Percentiles rank a stretch among this genome's conserved stretches.
Evolutionary conservation across 805 yeast genomes (phyloP).

Genomic region (Yarrowia keelungensis): DNA sequence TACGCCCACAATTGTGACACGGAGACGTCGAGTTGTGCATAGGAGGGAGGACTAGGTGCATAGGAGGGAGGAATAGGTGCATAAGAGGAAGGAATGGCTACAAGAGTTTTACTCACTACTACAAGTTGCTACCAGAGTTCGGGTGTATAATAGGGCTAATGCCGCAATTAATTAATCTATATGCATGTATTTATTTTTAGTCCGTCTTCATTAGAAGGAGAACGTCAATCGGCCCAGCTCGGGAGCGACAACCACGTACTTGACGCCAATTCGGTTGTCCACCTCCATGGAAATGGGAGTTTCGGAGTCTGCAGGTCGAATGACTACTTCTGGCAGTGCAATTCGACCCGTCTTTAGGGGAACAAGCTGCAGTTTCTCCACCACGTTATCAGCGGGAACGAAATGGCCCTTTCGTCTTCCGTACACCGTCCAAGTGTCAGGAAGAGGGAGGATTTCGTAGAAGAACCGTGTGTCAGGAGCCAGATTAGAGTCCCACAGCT

Average conservation of each 20-base stretch:
- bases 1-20: neutral
- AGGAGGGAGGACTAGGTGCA: neutral
- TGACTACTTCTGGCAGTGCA: slow-evolving; percentile 66
- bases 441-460: slow-evolving; percentile 58
- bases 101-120: neutral
- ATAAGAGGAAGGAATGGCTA: too few species aligned
- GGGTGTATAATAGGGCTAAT: neutral
- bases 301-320: slow-evolving; percentile 49
- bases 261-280: slow-evolving; percentile 71
- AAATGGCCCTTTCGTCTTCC: slow-evolving; percentile 70
- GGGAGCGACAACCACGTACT: slow-evolving; percentile 73
- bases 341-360: slow-evolving; percentile 82
- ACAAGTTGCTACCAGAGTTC: neutral
- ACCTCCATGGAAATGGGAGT: slow-evolving; percentile 57
- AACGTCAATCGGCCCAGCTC: slow-evolving; percentile 68
- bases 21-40: neutral
- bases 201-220: slow-evolving; percentile 55
- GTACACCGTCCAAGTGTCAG: slow-evolving; percentile 80
- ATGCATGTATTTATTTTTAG: slow-evolving; percentile 27
- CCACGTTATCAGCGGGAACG: slow-evolving; percentile 47
- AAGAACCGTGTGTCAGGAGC: slow-evolving; percentile 50
- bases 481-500: slow-evolving; percentile 30
- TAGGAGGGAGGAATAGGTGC: too few species aligned
- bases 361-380: slow-evolving; percentile 53
- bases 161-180: slow-evolving; percentile 32